Percentiles rank a stretch among this genome's conserved stretches.
These are phyloP conservation scores for Oleoguttula mirabilis DNA, from an alignment of 495 filamentous ascomycete species.

Conservation along the genomic window DNA sequence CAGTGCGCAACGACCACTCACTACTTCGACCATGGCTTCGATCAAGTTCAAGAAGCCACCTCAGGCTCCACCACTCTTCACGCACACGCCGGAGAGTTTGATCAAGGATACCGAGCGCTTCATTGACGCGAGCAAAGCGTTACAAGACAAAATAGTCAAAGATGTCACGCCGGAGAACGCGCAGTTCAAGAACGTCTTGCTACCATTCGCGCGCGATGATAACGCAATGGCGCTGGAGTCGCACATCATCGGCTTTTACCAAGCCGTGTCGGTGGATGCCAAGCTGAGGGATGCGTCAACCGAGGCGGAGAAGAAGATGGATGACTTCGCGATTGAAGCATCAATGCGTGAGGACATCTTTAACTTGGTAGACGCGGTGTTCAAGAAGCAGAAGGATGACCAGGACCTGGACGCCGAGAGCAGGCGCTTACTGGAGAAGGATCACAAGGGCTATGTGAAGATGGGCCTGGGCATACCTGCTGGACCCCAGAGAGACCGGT, in stretches of 20 bases:
- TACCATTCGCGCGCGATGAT: constrained; percentile 37
- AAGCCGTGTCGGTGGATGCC: constrained; percentile 32
- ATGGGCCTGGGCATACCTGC: constrained; percentile 52
- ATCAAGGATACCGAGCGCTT: constrained; percentile 64
- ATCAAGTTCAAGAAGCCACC: constrained; percentile 58
- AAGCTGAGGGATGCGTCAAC: constrained; percentile 47
- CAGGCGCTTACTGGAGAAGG: constrained; percentile 52
- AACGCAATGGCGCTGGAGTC: constrained; percentile 31
- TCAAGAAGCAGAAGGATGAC: constrained; percentile 38
- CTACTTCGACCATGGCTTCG: constrained; percentile 56
- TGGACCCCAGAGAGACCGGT: constrained; percentile 49
- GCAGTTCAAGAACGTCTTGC: constrained; percentile 32
- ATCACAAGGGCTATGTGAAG: constrained; percentile 52
- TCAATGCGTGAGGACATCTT: constrained; percentile 60
- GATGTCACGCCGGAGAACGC: constrained; percentile 49
- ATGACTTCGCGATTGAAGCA: constrained; percentile 54
- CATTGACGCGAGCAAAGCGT: constrained; percentile 51
- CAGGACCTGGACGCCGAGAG: constrained; percentile 54
- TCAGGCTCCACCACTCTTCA: constrained; percentile 76
- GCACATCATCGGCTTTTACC: constrained; percentile 39
- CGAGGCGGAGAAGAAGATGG: constrained; percentile 54
- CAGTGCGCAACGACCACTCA: constrained; percentile 35
- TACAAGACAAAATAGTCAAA: constrained; percentile 65
- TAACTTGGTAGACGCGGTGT: constrained; percentile 47
- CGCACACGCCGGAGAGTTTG: constrained; percentile 63